Conservation (phyloP, 2,329 filamentous ascomycete genomes). For the Fusarium verrucosum region DNA sequence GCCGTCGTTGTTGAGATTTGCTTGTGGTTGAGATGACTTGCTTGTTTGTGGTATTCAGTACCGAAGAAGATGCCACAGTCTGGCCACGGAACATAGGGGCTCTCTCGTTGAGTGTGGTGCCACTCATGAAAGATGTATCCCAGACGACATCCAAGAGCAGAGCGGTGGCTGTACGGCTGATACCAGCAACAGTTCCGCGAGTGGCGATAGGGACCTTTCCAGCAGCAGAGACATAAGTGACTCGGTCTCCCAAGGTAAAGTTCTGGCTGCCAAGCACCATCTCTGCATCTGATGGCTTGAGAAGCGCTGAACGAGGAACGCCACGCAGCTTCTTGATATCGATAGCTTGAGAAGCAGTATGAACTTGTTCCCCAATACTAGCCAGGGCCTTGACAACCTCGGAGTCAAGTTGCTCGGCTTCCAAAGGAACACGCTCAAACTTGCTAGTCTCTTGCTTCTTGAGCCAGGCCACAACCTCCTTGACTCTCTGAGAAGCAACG, state of each 20-base stretch:
- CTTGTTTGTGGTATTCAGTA: conserved; percentile 84
- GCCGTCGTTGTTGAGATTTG: conserved; percentile 60
- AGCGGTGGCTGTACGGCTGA: conserved; percentile 85
- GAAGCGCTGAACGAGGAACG: conserved; percentile 84
- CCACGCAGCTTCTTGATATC: conserved; percentile 76
- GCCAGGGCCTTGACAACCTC: conserved; percentile 86
- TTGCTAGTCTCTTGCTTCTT: conserved; percentile 91
- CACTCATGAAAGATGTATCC: conserved; percentile 96
- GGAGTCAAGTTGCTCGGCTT: conserved; percentile 95
- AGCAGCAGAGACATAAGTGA: conserved; percentile 91
- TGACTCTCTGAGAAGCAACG: conserved; percentile 80
- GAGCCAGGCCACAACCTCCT: conserved; percentile 93
- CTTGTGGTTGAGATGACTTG: conserved; percentile 79
- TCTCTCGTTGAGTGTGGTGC: conserved; percentile 87
- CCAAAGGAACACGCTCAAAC: conserved; percentile 94
- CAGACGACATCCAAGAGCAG: conserved; percentile 91
- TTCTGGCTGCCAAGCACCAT: conserved; percentile 86
- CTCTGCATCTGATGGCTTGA: conserved; percentile 96
- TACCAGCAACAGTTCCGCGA: conserved; percentile 91
- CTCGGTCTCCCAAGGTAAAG: conserved; percentile 86
- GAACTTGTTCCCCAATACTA: conserved; percentile 72
- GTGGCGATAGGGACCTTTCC: conserved; percentile 95
- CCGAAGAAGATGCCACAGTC: conserved; percentile 86
- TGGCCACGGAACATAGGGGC: conserved; percentile 94
- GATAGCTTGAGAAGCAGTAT: conserved; percentile 60